Evolutionary conservation across 352 stramenopile species (phyloP), one percentile per base, ranked within the genome.

Genomic region (Phytophthora pluvialis): DNA sequence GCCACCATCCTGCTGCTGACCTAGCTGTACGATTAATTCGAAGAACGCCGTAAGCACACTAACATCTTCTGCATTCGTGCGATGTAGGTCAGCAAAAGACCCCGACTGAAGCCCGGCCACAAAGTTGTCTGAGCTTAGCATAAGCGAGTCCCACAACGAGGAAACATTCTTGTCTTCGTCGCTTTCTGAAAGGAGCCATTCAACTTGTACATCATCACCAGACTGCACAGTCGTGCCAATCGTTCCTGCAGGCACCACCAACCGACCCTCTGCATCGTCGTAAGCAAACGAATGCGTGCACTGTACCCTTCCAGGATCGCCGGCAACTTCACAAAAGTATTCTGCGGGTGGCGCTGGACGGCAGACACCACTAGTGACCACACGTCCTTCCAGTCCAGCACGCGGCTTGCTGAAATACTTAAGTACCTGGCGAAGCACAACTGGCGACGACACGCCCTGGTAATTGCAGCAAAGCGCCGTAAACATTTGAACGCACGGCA

Each of bases 241-340:
- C 6, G 79, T 82, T 21, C 80, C 75, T n/a, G 50, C 71, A 46
- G 73, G 66, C 29, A 91, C 74, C 9, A 75, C 50, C 6, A 88
- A n/a, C 10, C 52, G 55, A 42, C 10, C 29, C 0, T 70, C 43
- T 61, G 15, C 61, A 49, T 64, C 61, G 11, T 65, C 57, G 44
- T 91, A 91, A 8, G 77, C 72, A 60, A 91, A 91, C 5, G 83
- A 75, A 9, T 62, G 76, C 11, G 54, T 79, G 42, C 80, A 90
- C 28, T 73, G 48, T 0, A 90, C 67, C 7, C 31, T 43, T 4
- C 67, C 56, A 25, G 64, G 51, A 1, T 64, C 44, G 8, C 42
- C 45, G 0, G 65, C 29, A 21, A 72, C 51, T 6, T 72, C 58
- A 16, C 46, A 59, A 28, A 85, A 73, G 60, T 78, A 91, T 16